Evolutionary conservation across 2,329 filamentous ascomycete species (phyloP), one percentile per base, ranked within the genome.

Genomic region (Neoarthrinium moseri): DNA sequence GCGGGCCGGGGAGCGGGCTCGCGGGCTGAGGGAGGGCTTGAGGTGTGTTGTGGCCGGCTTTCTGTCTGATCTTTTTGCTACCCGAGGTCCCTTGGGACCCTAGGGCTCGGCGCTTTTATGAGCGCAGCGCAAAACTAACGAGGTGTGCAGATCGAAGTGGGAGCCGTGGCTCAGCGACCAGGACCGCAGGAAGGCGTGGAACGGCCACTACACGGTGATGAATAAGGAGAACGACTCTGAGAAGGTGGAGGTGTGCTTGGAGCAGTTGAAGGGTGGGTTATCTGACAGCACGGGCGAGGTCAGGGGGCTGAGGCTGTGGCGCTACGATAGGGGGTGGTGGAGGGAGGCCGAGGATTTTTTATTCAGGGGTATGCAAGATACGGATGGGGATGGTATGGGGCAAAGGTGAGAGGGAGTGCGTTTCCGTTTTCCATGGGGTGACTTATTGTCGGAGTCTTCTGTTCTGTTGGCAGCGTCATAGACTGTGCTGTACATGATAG

Each of bases 311-410:
- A 47, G 41, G 10, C 35, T 56, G 10, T 55, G 48, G 50, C 43
- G 44, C 26, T 55, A 56, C 39, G 50, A 51, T 43, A 33, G 33
- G 21, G 47, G 50, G 3, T 55, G 48, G 51, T 55, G 53, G 53
- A 40, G 29, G 6, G 45, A 49, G 18, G 40, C 48, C 7, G 32
- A 41, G 13, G 46, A 52, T 24, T 53, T 51, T 18, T 12, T 23
- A 2, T 55, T 56, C 35, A n/a, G 15, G 10, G 38, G 17, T 34
- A n/a, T 20, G 27, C 20, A 21, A 26, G 12, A 20, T 41, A 23
- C 18, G 10, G 13, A 22, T n/a, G 22, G 6, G 35, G 35, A 21
- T 34, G n/a, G n/a, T n/a, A n/a, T n/a, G n/a, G n/a, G n/a, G n/a
- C n/a, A n/a, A n/a, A n/a, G n/a, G n/a, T n/a, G n/a, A n/a, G n/a